Evolutionary conservation across 164 flowering plant species (phyloP), one percentile per base, ranked within the genome.

Genomic region (Vitis rotundifolia): DNA sequence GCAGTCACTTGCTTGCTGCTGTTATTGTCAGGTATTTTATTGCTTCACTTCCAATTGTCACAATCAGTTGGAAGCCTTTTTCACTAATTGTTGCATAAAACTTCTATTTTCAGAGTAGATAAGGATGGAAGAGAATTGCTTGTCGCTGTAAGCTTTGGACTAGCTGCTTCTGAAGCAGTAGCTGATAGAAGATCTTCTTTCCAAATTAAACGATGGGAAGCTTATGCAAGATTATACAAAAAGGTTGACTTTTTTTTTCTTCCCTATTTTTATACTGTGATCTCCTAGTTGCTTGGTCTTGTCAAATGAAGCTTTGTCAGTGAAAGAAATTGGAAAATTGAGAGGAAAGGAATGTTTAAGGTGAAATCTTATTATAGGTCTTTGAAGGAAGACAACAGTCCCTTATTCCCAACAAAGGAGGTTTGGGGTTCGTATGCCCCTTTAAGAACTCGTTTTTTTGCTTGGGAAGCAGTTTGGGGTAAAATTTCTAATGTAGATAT

Each of bases 121-220:
- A 82, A 92, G 49, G 92, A 79, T 75, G 98, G 94, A 72, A 89
- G 83, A 67, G 97, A 92, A 71, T 77, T 94, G 66, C 94, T 94
- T 44, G 97, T 94, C 74, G 98, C 98, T 76, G 97, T 92, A 60
- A 91, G 95, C 80, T 94, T 92, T 82, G 93, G 85, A 59, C 81
- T 88, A 44, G 86, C 84, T 70, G 91, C 93, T 69, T 90, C 97
- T 82, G 97, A 92, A 85, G 96, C 94, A 68, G 92, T 94, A n/a
- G 94, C 91, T 53, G 89, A 92, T 49, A 81, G 97, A 87, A 91
- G 93, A 78, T 88, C 93, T 61, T 77, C 90, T 68, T 81, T 71
- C 76, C 93, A 87, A 75, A 72, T 78, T 44, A 87, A 87, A 77
- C 72, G 91, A 62, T 94, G 97, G 98, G 98, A 92, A 83, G 92